A percentile compares a stretch with the other conserved stretches of the same genome.
Evolutionary conservation across 1,284 basidiomycete species (phyloP).

Genomic region (Sanguinoderma infundibulare): DNA sequence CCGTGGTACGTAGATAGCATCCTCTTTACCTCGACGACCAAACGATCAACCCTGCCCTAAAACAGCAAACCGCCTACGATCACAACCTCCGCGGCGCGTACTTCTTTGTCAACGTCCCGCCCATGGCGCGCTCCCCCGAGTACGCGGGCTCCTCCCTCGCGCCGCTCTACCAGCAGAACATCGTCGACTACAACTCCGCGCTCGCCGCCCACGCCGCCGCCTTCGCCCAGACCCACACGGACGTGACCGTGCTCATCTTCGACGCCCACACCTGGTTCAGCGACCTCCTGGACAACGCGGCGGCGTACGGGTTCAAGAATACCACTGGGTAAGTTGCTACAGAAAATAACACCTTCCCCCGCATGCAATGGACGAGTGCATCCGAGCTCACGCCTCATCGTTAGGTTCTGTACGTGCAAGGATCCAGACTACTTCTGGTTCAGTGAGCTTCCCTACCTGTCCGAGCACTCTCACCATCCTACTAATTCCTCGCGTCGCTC

Average conservation of each 20-base stretch:
- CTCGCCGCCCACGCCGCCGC: constrained; percentile 39
- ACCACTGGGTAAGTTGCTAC: constrained; percentile 48
- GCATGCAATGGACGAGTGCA: too few relatives aligned
- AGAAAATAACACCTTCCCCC: not conserved
- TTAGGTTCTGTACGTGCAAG: constrained; percentile 55
- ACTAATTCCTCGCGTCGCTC: not conserved
- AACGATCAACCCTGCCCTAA: too few relatives aligned
- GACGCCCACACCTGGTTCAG: constrained; percentile 57
- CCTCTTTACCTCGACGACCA: not conserved
- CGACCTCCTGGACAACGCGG: constrained; percentile 46
- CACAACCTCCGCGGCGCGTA: constrained; percentile 48
- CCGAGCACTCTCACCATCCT: not conserved
- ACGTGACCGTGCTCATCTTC: constrained; percentile 49
- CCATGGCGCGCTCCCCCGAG: constrained; percentile 51
- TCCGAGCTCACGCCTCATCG: not conserved
- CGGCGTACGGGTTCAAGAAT: constrained; percentile 50
- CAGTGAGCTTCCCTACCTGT: constrained; percentile 40
- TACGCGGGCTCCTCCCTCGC: constrained; percentile 36
- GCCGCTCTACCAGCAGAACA: constrained; percentile 42
- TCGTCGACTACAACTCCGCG: constrained; percentile 46
- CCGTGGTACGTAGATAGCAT: constrained; percentile 51
- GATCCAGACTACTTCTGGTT: constrained; percentile 58
- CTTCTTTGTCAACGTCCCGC: constrained; percentile 60
- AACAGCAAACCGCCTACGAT: constrained; percentile 45
- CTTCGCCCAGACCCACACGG: constrained; percentile 43